Evolutionary conservation across 495 filamentous ascomycete genomes (phyloP).

Genomic region (Podospora fimiseda): DNA sequence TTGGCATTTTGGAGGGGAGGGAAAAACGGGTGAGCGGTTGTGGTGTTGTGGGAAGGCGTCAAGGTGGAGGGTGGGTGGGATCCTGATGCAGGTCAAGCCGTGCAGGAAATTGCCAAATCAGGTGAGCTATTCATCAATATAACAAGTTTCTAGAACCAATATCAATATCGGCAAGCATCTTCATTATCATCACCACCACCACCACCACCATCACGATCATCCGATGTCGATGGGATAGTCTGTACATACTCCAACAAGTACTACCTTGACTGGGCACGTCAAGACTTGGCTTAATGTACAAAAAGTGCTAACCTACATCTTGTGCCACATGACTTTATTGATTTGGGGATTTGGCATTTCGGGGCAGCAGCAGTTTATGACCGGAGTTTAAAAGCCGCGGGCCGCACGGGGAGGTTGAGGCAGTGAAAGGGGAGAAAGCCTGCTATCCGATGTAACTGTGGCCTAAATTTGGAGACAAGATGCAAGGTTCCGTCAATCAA

Average conservation of each 20-base stretch:
- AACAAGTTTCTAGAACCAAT: neutral
- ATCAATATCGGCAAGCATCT: constrained; percentile 1
- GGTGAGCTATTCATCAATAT: neutral
- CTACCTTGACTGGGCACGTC: neutral
- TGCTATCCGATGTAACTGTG: constrained; percentile 1
- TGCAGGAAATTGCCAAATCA: neutral
- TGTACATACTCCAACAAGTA: no score
- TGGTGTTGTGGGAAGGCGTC: neutral
- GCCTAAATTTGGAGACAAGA: constrained; percentile 8
- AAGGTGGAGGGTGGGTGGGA: neutral
- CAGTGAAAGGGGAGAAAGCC: neutral
- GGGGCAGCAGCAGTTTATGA: neutral
- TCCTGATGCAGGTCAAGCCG: neutral
- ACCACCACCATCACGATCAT: no score
- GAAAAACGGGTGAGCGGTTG: neutral
- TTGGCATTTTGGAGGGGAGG: neutral
- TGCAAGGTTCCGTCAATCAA: constrained; percentile 8
- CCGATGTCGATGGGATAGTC: neutral
- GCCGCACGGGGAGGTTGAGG: constrained; percentile 1
- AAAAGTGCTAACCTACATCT: neutral
- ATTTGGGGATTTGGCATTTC: neutral
- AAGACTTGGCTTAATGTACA: no score
- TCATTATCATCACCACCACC: no score
- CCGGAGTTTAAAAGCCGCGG: constrained; percentile 6
- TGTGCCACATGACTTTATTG: neutral